Evolutionary conservation across 208 protist species (phyloP).

Genomic region (Acanthamoeba lugdunensis): DNA sequence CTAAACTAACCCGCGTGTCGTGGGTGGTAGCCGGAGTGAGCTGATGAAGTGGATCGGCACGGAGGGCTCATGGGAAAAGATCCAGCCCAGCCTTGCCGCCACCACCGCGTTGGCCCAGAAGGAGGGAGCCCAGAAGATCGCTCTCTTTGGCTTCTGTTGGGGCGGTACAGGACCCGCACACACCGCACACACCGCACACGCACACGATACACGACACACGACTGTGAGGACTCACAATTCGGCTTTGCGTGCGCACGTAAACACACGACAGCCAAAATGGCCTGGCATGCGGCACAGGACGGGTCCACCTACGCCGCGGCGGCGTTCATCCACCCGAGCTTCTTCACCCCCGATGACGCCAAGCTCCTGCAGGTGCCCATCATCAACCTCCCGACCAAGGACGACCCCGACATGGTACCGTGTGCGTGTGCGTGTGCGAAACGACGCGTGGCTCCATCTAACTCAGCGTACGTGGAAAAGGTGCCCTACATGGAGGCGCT

Average conservation of each 20-base stretch:
- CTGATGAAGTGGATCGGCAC: background rate
- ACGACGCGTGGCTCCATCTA: background rate
- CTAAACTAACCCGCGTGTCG: background rate
- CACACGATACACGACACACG: background rate
- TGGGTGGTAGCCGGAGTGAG: background rate
- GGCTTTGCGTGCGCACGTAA: background rate
- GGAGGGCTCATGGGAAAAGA: background rate
- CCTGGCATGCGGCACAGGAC: background rate
- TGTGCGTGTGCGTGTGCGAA: background rate
- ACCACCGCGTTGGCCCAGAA: background rate
- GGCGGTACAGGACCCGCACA: background rate
- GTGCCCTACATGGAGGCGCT: slow-evolving; percentile 46
- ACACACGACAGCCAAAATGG: slow-evolving; percentile 3
- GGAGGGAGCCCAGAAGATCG: slow-evolving; percentile 16
- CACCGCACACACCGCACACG: too few species aligned
- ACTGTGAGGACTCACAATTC: background rate
- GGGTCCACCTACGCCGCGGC: slow-evolving; percentile 3
- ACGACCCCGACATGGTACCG: slow-evolving; percentile 26
- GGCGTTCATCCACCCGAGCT: slow-evolving; percentile 5
- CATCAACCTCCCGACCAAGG: slow-evolving; percentile 22
- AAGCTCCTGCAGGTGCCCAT: slow-evolving; percentile 4
- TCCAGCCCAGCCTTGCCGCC: background rate
- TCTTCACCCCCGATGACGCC: slow-evolving; percentile 18
- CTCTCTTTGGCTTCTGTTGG: slow-evolving; percentile 10
- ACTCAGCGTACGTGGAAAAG: background rate